These are phyloP conservation scores for Calonectria montana DNA, from an alignment of 2,329 filamentous ascomycete species.

Conservation along the genomic window DNA sequence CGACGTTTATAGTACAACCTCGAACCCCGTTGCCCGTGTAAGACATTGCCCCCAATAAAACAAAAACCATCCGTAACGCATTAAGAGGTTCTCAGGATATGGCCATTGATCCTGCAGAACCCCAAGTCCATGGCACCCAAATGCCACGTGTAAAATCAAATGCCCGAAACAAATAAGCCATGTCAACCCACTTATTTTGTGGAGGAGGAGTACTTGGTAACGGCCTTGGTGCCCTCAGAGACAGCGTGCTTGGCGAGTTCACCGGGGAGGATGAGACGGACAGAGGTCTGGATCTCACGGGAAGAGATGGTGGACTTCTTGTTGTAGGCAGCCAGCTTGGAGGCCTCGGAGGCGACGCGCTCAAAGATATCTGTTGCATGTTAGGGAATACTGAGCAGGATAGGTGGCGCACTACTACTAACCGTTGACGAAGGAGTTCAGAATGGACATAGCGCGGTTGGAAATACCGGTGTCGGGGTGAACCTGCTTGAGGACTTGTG, in stretches of 20 bases:
- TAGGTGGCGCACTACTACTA: conserved; percentile 58
- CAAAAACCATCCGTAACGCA: conserved; percentile 80
- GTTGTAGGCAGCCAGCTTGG: conserved; percentile 99
- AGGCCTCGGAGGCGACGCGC: conserved; percentile 97
- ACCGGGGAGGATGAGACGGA: conserved; percentile 96
- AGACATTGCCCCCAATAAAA: conserved; percentile 76
- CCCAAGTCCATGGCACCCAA: conserved; percentile 68
- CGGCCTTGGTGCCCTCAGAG: conserved; percentile 99
- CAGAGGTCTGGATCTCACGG: conserved; percentile 98
- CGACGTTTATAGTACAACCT: conserved; percentile 79
- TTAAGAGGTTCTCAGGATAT: conserved; percentile 68
- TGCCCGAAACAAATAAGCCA: conserved; percentile 70
- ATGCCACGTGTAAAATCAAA: conserved; percentile 66
- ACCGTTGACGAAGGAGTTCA: conserved; percentile 99
- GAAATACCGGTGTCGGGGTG: conserved; percentile 99
- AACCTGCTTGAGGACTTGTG: conserved; percentile 96
- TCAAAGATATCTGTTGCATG: conserved; percentile 89
- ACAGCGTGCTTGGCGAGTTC: conserved; percentile 99
- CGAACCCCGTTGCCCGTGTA: conserved; percentile 77
- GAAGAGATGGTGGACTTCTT: conserved; percentile 99
- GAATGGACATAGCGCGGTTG: conserved; percentile 99
- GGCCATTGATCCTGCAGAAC: conserved; percentile 54
- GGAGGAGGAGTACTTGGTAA: conserved; percentile 99
- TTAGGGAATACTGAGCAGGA: background rate
- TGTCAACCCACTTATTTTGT: conserved; percentile 85